Base-by-base conservation (phyloP, 257 asterid species). In the Sherardia arvensis region DNA sequence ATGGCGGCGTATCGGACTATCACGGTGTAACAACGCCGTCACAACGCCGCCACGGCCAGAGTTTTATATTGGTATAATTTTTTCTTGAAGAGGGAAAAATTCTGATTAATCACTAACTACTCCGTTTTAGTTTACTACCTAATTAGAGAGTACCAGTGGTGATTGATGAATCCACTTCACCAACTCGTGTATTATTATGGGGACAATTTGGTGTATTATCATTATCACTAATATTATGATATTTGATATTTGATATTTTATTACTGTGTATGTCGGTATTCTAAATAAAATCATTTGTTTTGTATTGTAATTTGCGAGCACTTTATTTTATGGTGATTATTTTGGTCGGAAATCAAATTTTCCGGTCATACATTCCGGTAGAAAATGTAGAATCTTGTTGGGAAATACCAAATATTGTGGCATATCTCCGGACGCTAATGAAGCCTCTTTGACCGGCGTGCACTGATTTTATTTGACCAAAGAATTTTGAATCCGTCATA, bases 121-220 rank as follows among this genome's bases (percentile, higher is more conserved):
- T 28, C 0, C 40, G n/a, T n/a, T n/a, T n/a, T n/a, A 18, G 18
- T 48, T 17, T 48, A 10, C 4, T 23, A n/a, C 64, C 47, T 40
- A 65, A 51, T 22, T 8, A 7, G 21, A 7, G 21, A 67, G 34
- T 28, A 62, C 54, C 15, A 21, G 62, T 66, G 26, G 59, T 47
- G 68, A 33, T 20, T 69, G 75, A 70, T 71, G 76, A 45, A 62
- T 15, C 57, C 49, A 43, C 59, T 47, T 63, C 66, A 64, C 68
- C 78, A 74, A 73, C 71, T 76, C 66, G 71, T 71, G 67, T 64
- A 56, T 56, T 56, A 56, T 56, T 56, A 32, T 27, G 57, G n/a
- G 64, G 47, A 53, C 63, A 43, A 27, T 55, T 70, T 70, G 28
- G 70, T 67, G 70, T 71, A 25, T 38, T 11, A 9, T 61, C 7